Base-by-base conservation (phyloP, 129 eudicot species). In the Tanacetum coccineum region DNA sequence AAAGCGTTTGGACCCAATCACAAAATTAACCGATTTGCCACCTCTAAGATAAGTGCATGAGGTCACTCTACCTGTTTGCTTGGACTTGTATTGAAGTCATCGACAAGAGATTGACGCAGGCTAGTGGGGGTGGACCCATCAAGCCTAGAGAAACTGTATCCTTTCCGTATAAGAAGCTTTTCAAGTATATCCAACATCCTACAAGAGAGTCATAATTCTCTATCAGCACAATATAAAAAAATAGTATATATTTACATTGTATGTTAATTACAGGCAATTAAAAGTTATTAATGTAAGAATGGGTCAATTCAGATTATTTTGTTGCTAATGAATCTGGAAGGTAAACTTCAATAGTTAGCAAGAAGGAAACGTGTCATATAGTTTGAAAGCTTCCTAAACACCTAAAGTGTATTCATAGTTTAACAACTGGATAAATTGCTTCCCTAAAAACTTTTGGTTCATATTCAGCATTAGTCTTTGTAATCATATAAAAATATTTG, bases 121-220 rank as follows among this genome's bases (percentile, higher is more conserved):
- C 79, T 71, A 60, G 96, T 93, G 4, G 96, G 96, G 54, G 95
- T 93, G 39, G 96, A 88, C 26, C 98, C 96, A 70, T 93, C 98
- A 48, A 93, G 90, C 76, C 98, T 84, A 49, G 90, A 88, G 66
- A 88, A 93, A 78, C 86, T 67, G 69, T 86, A 86, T 68, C 98
- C 96, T 78, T 84, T 93, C 19, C 98, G 89, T 53, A 86, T 93
- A 52, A 88, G 73, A 76, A 86, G 81, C 78, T 86, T 93, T 66
- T 93, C 96, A 39, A 93, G 81, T 64, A 93, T 93, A 79, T 93
- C 92, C 48, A 93, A 71, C 96, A 93, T 93, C 84, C 98, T 91
- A 81, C 68, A 68, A 67, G 39, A 66, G 36, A 20, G 44, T 30
- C 18, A 65, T 28, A 59, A 22, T 59, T 44, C 20, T 71, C 28